Evolutionary conservation across 2,329 filamentous ascomycete genomes (phyloP), one percentile per base, ranked within the genome.

Genomic region (Emmonsiellopsis sp.): DNA sequence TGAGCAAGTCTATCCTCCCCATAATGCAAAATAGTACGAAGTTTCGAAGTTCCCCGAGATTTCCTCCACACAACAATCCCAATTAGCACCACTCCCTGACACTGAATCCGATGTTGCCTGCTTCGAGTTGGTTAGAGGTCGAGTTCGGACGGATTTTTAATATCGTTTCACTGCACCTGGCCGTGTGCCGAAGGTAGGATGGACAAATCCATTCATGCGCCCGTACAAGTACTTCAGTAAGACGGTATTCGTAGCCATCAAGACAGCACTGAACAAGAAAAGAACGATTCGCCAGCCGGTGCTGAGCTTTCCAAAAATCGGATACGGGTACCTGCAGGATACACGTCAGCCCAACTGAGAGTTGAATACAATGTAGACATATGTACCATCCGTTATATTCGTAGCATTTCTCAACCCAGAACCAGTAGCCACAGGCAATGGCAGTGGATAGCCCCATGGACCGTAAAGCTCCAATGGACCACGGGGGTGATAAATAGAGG

Each of bases 281-380:
- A 95, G 73, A 0, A 80, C 70, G 7, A 83, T 72, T 17, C 91
- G 80, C 63, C 89, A 84, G 48, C 73, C 65, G 0, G 82, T 86
- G 49, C 75, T 77, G 42, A 94, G 72, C 44, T 87, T 66, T 7
- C 76, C 83, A 58, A 96, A 92, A 31, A 95, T 78, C 1, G 91
- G 90, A 68, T 96, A 95, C 0, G 90, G 89, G 61, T 95, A 94
- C 75, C 84, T 86, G 60, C 68, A 37, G 45, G 45, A 32, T 47
- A 47, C 45, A 32, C 36, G 45, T 17, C n/a, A 9, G 43, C 11
- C 9, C 36, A 6, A 13, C 3, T 34, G 8, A 11, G 17, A 44
- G 42, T 44, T 5, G 6, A 27, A 44, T 11, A 6, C 17, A 27
- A 44, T n/a, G 21, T 13, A 7, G 27, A 45, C n/a, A 42, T 42